These are phyloP conservation scores for Trichophyton verrucosum DNA, from an alignment of 2,329 filamentous ascomycete genomes.

Conservation along the genomic window DNA sequence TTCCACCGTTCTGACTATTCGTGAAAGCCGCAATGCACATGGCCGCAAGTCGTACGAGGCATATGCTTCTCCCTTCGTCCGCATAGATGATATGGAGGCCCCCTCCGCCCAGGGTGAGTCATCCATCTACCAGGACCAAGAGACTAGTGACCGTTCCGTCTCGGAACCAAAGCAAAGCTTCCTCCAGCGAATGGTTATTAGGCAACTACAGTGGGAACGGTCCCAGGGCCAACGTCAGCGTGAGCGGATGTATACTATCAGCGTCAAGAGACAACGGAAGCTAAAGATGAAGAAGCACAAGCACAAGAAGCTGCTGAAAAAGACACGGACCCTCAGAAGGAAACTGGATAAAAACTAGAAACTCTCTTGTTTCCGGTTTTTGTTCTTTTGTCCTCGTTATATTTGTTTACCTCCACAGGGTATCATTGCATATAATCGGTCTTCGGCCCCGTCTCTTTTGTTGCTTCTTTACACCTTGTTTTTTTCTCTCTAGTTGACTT, in stretches of 20 bases:
- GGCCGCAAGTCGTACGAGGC: slow-evolving; percentile 42
- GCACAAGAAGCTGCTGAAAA: slow-evolving; percentile 98
- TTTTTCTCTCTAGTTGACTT: not conserved
- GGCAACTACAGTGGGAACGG: slow-evolving; percentile 50
- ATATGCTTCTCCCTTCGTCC: slow-evolving; percentile 39
- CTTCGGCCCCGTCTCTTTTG: not conserved
- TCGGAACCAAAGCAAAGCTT: slow-evolving; percentile 9
- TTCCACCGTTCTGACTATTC: slow-evolving; percentile 41
- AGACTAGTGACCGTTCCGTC: not conserved
- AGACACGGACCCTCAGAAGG: slow-evolving; percentile 74
- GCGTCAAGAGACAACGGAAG: slow-evolving; percentile 82
- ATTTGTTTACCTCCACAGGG: not conserved
- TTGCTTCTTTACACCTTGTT: not conserved
- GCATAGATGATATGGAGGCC: slow-evolving; percentile 27
- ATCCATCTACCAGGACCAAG: slow-evolving; percentile 13
- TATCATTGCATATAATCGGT: not conserved
- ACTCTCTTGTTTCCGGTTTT: no score
- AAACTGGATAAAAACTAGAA: slow-evolving; percentile 56
- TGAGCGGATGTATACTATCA: slow-evolving; percentile 62
- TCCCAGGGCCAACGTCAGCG: slow-evolving; percentile 32
- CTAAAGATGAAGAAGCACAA: slow-evolving; percentile 99
- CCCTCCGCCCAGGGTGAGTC: slow-evolving; percentile 24
- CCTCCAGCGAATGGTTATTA: slow-evolving; percentile 55
- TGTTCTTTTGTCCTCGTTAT: not conserved
- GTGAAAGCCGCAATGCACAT: slow-evolving; percentile 39